phyloP scores from a whole-genome alignment of 495 filamentous ascomycete genomes.

The Penicillium odoratum region DNA sequence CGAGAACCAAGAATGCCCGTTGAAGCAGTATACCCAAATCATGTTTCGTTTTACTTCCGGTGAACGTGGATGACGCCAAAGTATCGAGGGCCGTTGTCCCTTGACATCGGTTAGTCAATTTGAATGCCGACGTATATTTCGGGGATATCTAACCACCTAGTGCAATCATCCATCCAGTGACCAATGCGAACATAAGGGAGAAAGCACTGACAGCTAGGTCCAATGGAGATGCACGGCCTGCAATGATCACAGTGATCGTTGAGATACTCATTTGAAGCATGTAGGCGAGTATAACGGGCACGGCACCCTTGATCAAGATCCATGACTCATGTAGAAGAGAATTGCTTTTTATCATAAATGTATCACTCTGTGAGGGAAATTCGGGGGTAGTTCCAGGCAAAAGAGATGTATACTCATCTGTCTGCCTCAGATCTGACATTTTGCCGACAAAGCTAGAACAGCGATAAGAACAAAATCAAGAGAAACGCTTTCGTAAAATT shows the following conservation, averaged over 20 bases:
- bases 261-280: conserved; percentile 87
- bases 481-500: neutral
- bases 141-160: conserved; percentile 50
- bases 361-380: neutral
- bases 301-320: conserved; percentile 64
- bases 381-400: neutral
- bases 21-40: conserved; percentile 84
- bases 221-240: conserved; percentile 77
- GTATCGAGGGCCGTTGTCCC: conserved; percentile 91
- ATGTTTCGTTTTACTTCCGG: conserved; percentile 76
- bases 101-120: no score
- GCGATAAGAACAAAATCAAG: no score
- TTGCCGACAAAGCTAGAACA: neutral
- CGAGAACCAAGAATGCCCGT: conserved; percentile 72
- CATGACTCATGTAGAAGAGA: conserved; percentile 20
- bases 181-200: conserved; percentile 92
- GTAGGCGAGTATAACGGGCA: conserved; percentile 88
- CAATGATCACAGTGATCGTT: conserved; percentile 83
- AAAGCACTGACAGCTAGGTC: conserved; percentile 83
- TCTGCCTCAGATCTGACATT: neutral
- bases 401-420: neutral
- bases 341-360: neutral
- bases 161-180: conserved; percentile 86
- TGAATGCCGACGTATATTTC: no score
- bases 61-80: conserved; percentile 82